Evolutionary conservation across 1,139 yeast genomes (phyloP).

Genomic region (Schwanniomyces etchellsii): DNA sequence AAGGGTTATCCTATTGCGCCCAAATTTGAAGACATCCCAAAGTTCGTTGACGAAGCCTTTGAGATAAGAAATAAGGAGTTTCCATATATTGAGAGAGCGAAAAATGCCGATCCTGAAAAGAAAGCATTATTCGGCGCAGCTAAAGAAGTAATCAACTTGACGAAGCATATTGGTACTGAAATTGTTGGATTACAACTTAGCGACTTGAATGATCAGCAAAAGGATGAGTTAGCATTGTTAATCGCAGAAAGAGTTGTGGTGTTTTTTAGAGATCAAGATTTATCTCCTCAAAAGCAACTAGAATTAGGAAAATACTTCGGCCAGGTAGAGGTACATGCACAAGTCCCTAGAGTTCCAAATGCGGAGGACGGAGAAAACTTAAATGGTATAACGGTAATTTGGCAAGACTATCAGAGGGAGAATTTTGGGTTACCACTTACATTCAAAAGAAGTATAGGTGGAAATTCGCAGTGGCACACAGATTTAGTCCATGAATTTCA

Average conservation of each 20-base stretch:
- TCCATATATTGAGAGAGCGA: slow-evolving; percentile 42
- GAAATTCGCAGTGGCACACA: slow-evolving; percentile 33
- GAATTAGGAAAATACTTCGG: slow-evolving; percentile 40
- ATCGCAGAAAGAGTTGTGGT: slow-evolving; percentile 41
- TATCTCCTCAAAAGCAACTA: slow-evolving; percentile 41
- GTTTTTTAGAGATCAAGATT: slow-evolving; percentile 38
- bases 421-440: slow-evolving; percentile 16
- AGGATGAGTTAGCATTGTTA: slow-evolving; percentile 44
- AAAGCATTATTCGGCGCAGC: slow-evolving; percentile 50
- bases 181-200: slow-evolving; percentile 48
- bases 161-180: slow-evolving; percentile 52
- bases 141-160: slow-evolving; percentile 39
- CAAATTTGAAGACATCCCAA: slow-evolving; percentile 31
- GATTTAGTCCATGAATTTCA: slow-evolving; percentile 33
- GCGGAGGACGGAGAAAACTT: slow-evolving; percentile 11
- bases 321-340: slow-evolving; percentile 41
- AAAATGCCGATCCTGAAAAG: slow-evolving; percentile 48
- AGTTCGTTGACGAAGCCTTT: slow-evolving; percentile 46
- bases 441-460: slow-evolving; percentile 26
- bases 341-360: slow-evolving; percentile 29
- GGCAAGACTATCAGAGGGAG: slow-evolving; percentile 40
- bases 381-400: slow-evolving; percentile 46
- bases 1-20: slow-evolving; percentile 28
- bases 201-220: slow-evolving; percentile 45
- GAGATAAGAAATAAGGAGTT: slow-evolving; percentile 35